Percentiles rank a stretch among this genome's conserved stretches.
Evolutionary conservation across 2,329 filamentous ascomycete genomes (phyloP).

Genomic region (Colletotrichum sp.): DNA sequence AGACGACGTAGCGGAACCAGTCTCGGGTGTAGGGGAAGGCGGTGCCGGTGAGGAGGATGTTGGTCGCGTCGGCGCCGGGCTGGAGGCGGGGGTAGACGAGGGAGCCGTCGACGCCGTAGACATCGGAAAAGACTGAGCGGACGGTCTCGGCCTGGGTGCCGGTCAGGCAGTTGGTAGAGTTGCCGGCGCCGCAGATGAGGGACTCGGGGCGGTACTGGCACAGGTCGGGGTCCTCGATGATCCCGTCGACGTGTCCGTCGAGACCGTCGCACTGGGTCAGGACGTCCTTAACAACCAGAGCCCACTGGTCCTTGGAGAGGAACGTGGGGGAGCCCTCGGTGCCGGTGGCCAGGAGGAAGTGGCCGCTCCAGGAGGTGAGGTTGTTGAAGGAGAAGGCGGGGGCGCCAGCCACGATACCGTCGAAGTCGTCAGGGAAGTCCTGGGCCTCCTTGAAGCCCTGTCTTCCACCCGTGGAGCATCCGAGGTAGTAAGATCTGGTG

Average conservation of each 20-base stretch:
- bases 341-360: conserved; percentile 42
- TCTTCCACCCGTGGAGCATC: conserved; percentile 57
- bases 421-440: conserved; percentile 53
- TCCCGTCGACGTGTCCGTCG: conserved; percentile 28
- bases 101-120: conserved; percentile 33
- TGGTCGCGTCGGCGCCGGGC: conserved; percentile 55
- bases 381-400: conserved; percentile 46
- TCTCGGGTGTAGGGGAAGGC: conserved; percentile 31
- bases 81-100: conserved; percentile 50
- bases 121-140: conserved; percentile 35
- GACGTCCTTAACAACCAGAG: conserved; percentile 20
- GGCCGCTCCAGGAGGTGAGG: conserved; percentile 33
- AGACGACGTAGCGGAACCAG: conserved; percentile 45
- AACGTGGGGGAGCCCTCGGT: conserved; percentile 39
- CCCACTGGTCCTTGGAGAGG: conserved; percentile 35
- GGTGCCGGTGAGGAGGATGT: conserved; percentile 37
- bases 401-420: conserved; percentile 44
- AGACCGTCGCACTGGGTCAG: conserved; percentile 32
- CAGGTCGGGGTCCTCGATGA: conserved; percentile 21
- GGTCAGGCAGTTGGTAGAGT: conserved; percentile 1
- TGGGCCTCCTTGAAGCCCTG: conserved; percentile 55
- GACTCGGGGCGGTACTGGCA: conserved; percentile 42
- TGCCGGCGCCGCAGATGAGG: conserved; percentile 40
- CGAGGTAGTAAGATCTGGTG: conserved; percentile 50
- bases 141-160: conserved; percentile 40